Evolutionary conservation across 2,329 filamentous ascomycete species (phyloP), one percentile per base, ranked within the genome.

Genomic region (Myriosclerotinia scirpicola): DNA sequence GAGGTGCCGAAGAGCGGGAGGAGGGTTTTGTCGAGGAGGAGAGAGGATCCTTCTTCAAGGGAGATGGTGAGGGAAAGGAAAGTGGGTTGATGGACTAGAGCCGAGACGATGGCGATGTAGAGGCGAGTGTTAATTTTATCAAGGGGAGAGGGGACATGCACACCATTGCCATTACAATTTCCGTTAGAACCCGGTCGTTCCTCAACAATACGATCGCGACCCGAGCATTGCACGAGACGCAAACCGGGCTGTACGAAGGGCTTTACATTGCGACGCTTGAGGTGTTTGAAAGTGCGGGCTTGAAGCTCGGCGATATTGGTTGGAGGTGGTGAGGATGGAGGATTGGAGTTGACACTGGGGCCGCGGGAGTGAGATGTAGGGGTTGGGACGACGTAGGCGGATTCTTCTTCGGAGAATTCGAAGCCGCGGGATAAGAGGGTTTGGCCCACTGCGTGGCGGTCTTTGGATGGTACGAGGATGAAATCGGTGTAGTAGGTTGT

Each of bases 401-500:
- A 86, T 69, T 87, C 86, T 64, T 85, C 85, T 70, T 90, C 87
- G 69, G 92, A 90, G 72, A 97, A 93, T 73, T 90, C 88, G 75
- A 97, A 97, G 1, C 93, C 93, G 56, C 90, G 87, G 22, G 88
- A 85, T 68, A 94, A 83, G 6, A 98, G 82, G 0, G 92, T 90
- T 67, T 87, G 83, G 44, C 92, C 87, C 58, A 98, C 93, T 50
- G 88, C 89, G 36, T 85, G 80, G 61, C 90, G 87, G 74, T 90
- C 87, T 75, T 88, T 90, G 64, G 84, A 84, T 0, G 95, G 93
- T 0, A 97, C 92, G 46, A 98, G 84, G 73, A 99, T 96, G 79
- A 97, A 98, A 80, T 99, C 94, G 44, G 91, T 95, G 79, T 96
- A 98, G 79, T 98, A 99, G 42, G 93, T 97, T 4, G 94, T 97